Base-by-base conservation (phyloP, 2,329 filamentous ascomycete species). In the Penicillium psychrosexuale region DNA sequence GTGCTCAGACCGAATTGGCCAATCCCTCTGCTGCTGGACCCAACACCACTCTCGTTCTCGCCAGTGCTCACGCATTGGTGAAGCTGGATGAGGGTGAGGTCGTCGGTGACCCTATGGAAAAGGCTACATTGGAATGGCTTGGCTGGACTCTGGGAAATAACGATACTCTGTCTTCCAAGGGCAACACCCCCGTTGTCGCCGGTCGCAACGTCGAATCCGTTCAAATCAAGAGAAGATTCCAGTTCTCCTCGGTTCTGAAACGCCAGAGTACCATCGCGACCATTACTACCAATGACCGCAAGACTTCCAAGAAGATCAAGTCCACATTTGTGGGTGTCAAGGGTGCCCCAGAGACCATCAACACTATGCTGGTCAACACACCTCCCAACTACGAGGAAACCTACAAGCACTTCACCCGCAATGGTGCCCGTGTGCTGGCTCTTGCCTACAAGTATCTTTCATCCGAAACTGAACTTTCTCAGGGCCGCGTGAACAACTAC, bases 91-190 rank as follows among this genome's bases (percentile, higher is more conserved):
- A 99, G 72, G 94, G 94, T 19, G 94, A 99, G 12, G 88, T 97
- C 64, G 94, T 99, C 42, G 94, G 94, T 67, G 94, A 99, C 69
- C 94, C 94, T 2, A 99, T 99, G 94, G 94, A 99, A 71, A 97
- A 97, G 76, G 94, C 94, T 42, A 97, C 94, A 1, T 79, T 99
- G 28, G 80, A 82, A 46, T 91, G 93, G 53, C 85, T 99, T 11
- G 92, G 93, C 51, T 99, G 94, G 94, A 86, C 83, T 53, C 82
- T 99, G n/a, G 92, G 92, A 45, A 88, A 85, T 67, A 94, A 96
- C 62, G 93, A 99, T 67, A 86, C 83, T 31, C 82, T 99, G 15
- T 85, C 85, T 28, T 88, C 85, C 72, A 91, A 89, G 70, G 61
- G 62, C 44, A 60, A 60, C 30, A 53, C 64, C 5, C 73, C 79